Percentiles rank a stretch among this genome's conserved stretches.
Evolutionary conservation across 345 rosid genomes (phyloP).

Genomic region (Acer campestre): DNA sequence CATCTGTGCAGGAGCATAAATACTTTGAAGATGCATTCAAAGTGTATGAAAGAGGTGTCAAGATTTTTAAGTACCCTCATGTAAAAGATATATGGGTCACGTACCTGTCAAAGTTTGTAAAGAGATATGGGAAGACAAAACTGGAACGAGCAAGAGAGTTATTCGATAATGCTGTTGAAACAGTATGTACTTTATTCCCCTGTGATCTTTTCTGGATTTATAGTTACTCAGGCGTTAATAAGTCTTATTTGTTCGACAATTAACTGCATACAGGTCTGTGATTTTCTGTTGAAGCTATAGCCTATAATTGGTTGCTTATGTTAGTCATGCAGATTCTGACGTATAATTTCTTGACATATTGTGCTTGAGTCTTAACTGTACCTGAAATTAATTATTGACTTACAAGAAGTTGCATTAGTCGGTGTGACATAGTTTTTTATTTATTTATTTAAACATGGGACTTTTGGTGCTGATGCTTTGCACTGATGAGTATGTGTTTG

Average conservation of each 20-base stretch:
- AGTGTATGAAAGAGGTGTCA: slow-evolving; percentile 96
- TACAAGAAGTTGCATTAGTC: neutral
- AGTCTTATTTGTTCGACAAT: neutral
- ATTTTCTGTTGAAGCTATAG: slow-evolving; percentile 1
- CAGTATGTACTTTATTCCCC: slow-evolving; percentile 43
- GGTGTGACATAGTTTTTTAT: neutral
- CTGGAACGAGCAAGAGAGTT: slow-evolving; percentile 94
- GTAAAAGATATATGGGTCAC: slow-evolving; percentile 97
- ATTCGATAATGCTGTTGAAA: slow-evolving; percentile 90
- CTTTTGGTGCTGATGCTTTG: neutral
- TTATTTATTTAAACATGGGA: too few relatives aligned
- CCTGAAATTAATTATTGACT: neutral
- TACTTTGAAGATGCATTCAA: slow-evolving; percentile 99
- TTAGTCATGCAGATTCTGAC: neutral
- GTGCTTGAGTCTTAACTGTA: neutral
- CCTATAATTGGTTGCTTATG: neutral
- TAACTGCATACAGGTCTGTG: slow-evolving; percentile 5
- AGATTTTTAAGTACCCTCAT: slow-evolving; percentile 96
- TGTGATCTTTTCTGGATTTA: slow-evolving; percentile 2
- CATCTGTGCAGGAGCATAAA: slow-evolving; percentile 65
- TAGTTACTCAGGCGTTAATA: neutral
- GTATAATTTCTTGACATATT: neutral
- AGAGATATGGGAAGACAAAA: slow-evolving; percentile 86
- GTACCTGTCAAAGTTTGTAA: slow-evolving; percentile 85
- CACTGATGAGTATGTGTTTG: neutral